Conservation (phyloP, 2,329 filamentous ascomycete species). For the Lachnellula cervina region DNA sequence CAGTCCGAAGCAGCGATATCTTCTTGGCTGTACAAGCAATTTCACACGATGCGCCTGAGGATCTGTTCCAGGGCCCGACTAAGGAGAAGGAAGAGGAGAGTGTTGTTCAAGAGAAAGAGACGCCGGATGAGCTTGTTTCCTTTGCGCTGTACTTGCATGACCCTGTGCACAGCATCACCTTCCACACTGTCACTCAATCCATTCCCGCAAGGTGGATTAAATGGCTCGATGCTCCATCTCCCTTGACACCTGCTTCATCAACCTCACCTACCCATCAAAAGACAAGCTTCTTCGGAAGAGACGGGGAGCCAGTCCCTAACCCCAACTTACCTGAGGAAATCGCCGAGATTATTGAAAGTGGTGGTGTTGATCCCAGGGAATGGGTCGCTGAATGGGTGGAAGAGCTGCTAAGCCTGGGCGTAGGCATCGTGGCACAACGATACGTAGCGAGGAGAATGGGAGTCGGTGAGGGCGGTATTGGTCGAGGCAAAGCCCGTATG, state of each 20-base stretch:
- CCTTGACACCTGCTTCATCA: conserved; percentile 45
- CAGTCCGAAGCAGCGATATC: conserved; percentile 86
- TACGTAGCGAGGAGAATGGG: conserved; percentile 96
- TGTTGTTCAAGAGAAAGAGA: conserved; percentile 46
- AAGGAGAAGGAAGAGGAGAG: conserved; percentile 51
- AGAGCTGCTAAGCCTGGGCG: conserved; percentile 70
- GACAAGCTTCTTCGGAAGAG: conserved; percentile 34
- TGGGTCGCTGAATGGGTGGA: conserved; percentile 99
- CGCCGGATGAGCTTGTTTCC: conserved; percentile 56
- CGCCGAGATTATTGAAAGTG: conserved; percentile 70
- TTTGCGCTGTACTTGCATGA: conserved; percentile 81
- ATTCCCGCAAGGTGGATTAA: conserved; percentile 81
- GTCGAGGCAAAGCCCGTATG: conserved; percentile 56
- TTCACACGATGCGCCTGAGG: conserved; percentile 55
- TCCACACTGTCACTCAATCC: conserved; percentile 74
- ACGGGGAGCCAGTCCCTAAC: conserved; percentile 42
- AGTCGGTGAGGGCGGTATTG: conserved; percentile 72
- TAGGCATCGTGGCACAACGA: conserved; percentile 85
- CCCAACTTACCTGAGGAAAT: conserved; percentile 74
- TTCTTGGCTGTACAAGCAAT: conserved; percentile 95
- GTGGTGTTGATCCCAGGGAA: conserved; percentile 83
- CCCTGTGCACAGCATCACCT: conserved; percentile 86
- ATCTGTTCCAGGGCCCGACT: conserved; percentile 61
- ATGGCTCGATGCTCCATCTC: conserved; percentile 79
- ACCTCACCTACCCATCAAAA: conserved; percentile 26